Base-by-base conservation (phyloP, 176 grass and related monocot species). In the Poa annua region DNA sequence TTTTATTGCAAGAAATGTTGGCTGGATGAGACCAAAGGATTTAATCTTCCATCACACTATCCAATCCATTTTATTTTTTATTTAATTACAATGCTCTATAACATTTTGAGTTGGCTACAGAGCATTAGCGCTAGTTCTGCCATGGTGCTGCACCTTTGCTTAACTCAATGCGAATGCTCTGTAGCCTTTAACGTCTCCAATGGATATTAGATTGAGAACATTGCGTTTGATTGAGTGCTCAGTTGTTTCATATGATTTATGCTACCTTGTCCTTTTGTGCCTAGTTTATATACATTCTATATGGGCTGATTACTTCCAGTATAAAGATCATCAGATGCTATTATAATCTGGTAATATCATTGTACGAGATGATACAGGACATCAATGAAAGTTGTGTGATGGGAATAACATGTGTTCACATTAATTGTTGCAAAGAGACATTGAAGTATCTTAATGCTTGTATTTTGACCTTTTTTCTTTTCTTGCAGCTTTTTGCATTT, bases 401-500 rank as follows among this genome's bases (percentile, higher is more conserved):
- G 49, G 21, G 25, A 39, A 55, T 36, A 54, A 55, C 53, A 41
- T 57, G 24, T 19, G 2, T 22, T 33, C 56, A 74, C 16, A 36
- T 56, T 22, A 3, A 14, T 57, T 59, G 21, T 22, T 76, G 7
- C 19, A 38, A 0, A 11, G 13, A 32, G 1, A 19, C 16, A 62
- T 71, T 15, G 11, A 76, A 24, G 17, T 72, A 61, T 63, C 42
- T 71, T 11, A 74, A 50, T 79, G 20, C 20, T 82, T 79, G 36
- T 49, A 49, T 60, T 86, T 79, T 57, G 8, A 60, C 36, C 3
- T n/a, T 68, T 52, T 33, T 11, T 50, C 16, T 39, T 24, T 53
- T 17, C 8, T 35, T 78, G 66, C 86, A 97, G 90, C 84, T 93
- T 57, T 94, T 92, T 78, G 86, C 90, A 78, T 97, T 87, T 88